Percentiles rank a stretch among this genome's conserved stretches.
These are phyloP conservation scores for Vicia villosa DNA, from an alignment of 306 rosid genomes.

Conservation along the genomic window DNA sequence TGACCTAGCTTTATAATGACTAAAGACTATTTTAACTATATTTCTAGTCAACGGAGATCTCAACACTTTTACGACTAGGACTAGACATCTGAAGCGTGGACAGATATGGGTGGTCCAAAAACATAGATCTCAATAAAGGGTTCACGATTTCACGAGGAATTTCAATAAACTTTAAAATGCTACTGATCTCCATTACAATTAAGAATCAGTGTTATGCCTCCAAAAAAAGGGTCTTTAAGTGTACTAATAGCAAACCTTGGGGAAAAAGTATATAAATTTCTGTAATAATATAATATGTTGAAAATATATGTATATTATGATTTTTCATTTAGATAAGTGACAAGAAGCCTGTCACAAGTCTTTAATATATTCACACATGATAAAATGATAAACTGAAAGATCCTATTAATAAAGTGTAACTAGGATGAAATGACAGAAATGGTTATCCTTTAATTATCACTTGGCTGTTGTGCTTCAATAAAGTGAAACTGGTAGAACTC, in stretches of 20 bases:
- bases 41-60: neutral
- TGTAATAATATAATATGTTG: neutral
- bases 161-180: neutral
- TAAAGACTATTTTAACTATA: neutral
- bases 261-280: neutral
- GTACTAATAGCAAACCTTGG: neutral
- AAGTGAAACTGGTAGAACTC: conserved; percentile 15
- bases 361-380: conserved; percentile 10
- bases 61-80: neutral
- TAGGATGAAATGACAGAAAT: conserved; percentile 7
- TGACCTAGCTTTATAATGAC: neutral
- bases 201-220: neutral
- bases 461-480: conserved; percentile 14
- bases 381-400: conserved; percentile 27
- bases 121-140: neutral
- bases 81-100: neutral
- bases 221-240: neutral
- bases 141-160: neutral
- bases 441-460: conserved; percentile 12
- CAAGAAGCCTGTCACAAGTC: conserved; percentile 14
- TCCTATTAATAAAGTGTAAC: neutral
- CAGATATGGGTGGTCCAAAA: neutral
- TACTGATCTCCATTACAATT: neutral
- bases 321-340: conserved; percentile 6
- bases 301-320: conserved; percentile 22